A percentile compares a stretch with the other conserved stretches of the same genome.
phyloP scores from a whole-genome alignment of 768 basidiomycete species.

The Butyriboletus loyo region DNA sequence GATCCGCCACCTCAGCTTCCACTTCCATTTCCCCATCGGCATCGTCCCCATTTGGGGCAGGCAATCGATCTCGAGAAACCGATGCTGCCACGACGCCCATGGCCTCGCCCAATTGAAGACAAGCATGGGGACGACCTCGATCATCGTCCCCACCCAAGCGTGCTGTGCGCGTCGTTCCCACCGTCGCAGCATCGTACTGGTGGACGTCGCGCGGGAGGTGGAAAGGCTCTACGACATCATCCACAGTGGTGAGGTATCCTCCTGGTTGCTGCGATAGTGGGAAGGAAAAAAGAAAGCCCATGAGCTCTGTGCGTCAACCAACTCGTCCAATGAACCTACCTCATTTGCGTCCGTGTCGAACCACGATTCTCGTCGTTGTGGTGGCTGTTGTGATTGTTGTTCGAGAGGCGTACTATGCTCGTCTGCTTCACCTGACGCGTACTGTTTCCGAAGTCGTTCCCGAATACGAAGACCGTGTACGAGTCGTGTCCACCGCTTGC shows the following conservation, averaged over 20 bases:
- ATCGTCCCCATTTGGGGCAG: conserved; percentile 7
- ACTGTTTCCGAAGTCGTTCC: conserved; percentile 77
- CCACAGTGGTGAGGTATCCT: conserved; percentile 65
- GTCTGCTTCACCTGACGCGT: conserved; percentile 35
- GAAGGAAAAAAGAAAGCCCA: neutral
- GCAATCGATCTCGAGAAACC: conserved; percentile 5
- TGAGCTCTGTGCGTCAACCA: conserved; percentile 26
- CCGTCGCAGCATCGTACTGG: conserved; percentile 8
- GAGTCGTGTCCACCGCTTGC: conserved; percentile 87
- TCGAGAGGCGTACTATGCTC: neutral
- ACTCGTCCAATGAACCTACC: conserved; percentile 13
- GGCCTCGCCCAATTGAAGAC: neutral
- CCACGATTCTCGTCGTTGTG: conserved; percentile 15
- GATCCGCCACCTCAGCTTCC: conserved; percentile 17
- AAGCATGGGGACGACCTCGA: neutral
- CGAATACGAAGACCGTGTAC: conserved; percentile 87
- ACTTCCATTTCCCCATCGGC: conserved; percentile 2
- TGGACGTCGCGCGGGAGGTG: conserved; percentile 57
- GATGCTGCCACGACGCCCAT: neutral
- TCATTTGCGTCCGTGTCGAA: conserved; percentile 22
- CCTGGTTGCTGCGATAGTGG: conserved; percentile 35
- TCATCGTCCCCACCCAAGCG: neutral
- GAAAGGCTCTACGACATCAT: conserved; percentile 71
- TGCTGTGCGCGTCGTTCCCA: conserved; percentile 6
- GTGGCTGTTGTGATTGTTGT: conserved; percentile 2